Evolutionary conservation across 129 eudicot species (phyloP), one percentile per base, ranked within the genome.

Genomic region (Apium graveolens): DNA sequence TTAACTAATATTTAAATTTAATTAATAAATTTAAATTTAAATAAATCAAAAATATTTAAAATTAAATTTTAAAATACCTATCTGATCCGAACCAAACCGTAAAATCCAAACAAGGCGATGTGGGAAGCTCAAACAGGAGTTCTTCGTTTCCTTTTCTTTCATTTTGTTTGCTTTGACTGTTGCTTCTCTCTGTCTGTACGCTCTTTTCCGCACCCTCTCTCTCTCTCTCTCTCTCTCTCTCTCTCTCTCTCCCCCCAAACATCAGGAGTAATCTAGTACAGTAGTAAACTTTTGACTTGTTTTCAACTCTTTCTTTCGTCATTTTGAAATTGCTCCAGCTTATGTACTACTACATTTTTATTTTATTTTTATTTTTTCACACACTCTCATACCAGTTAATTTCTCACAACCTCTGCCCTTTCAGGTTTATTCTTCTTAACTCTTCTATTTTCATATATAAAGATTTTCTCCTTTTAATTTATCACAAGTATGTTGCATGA

Each of bases 241-340:
- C 29, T 72, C 76, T 20, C 53, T 38, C 76, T 20, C 76, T 21
- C 34, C 0, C 49, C 18, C 16, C 14, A 48, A 1, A n/a, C 76
- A 51, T 26, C 26, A 51, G 7, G 65, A 24, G 66, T 57, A 57
- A 57, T 57, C 32, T 57, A 73, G 48, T 73, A 31, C n/a, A 73
- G 48, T 73, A 31, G 55, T 73, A 44, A 27, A 42, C 77, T 73
- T 44, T 73, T 73, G 77, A 44, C 77, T 44, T 73, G 57, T 73
- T 73, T 73, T 37, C 76, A 26, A 44, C 57, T 10, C n/a, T 43
- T 73, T 73, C 77, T 73, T 44, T 73, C 27, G 51, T 73, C 49
- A 57, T 57, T n/a, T 57, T 16, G 27, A 10, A 8, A 24, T 57
- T 29, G 20, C 29, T 20, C 7, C 60, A 26, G 8, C 27, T 73